Evolutionary conservation across 345 rosid species (phyloP).

Genomic region (Populus pruinosa): DNA sequence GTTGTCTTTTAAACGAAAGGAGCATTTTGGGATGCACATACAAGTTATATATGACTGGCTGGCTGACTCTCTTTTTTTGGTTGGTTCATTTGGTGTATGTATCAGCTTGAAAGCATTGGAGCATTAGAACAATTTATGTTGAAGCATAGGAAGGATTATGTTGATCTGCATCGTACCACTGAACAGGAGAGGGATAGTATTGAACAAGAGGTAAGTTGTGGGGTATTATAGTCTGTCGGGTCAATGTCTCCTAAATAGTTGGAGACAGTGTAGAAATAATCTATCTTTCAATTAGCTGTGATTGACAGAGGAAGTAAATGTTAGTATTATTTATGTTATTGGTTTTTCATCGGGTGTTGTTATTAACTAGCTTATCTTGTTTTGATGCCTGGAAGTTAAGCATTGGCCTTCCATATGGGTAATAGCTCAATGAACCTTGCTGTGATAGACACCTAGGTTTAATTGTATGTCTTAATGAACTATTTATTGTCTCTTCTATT

Average conservation of each 20-base stretch:
- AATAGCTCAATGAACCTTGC: not conserved
- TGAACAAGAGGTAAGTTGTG: conserved; percentile 74
- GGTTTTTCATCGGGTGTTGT: not conserved
- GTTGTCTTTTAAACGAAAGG: not conserved
- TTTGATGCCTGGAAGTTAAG: not conserved
- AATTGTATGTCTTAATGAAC: not conserved
- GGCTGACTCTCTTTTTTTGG: not conserved
- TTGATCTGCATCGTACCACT: conserved; percentile 73
- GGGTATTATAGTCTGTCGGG: conserved; percentile 1
- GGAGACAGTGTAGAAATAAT: not conserved
- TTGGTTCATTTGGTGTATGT: not conserved
- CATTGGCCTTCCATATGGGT: not conserved
- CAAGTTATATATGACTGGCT: not conserved
- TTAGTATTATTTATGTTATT: not conserved
- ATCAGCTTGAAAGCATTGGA: conserved; percentile 67
- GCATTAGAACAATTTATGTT: conserved; percentile 68
- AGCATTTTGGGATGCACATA: not conserved
- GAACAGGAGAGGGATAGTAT: conserved; percentile 87
- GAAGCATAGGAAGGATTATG: conserved; percentile 82
- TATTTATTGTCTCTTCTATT: not conserved
- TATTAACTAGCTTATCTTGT: not conserved
- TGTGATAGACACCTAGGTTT: not conserved
- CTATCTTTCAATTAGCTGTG: not conserved
- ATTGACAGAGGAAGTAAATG: not conserved
- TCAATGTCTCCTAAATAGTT: not conserved